phyloP scores from a whole-genome alignment of 257 asterid species.

The Przewalskia tangutica region DNA sequence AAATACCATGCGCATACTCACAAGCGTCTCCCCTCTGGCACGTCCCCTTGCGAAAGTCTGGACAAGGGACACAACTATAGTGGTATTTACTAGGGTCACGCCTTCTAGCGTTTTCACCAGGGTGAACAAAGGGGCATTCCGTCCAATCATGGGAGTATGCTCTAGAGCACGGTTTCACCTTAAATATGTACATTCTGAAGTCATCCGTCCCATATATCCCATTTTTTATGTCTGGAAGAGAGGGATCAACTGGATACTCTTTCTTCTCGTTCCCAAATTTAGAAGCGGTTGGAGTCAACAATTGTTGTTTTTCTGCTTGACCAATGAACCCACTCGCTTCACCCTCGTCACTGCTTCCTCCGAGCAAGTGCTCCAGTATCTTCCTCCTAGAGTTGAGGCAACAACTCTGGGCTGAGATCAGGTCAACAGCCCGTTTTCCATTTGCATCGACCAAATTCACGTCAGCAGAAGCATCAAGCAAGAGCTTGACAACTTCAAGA shows the following conservation, averaged over 20 bases:
- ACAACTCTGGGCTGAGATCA: constrained; percentile 5
- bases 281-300: not conserved
- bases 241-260: constrained; percentile 36
- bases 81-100: constrained; percentile 38
- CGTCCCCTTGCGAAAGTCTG: constrained; percentile 27
- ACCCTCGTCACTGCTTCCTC: not conserved
- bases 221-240: constrained; percentile 37
- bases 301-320: constrained; percentile 6
- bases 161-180: constrained; percentile 37
- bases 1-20: constrained; percentile 40
- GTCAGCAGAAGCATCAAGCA: constrained; percentile 37
- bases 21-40: constrained; percentile 31
- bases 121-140: constrained; percentile 38
- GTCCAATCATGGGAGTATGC: constrained; percentile 43
- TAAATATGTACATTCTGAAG: constrained; percentile 32
- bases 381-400: constrained; percentile 16
- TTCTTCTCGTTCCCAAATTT: constrained; percentile 24
- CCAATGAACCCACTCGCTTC: constrained; percentile 1
- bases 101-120: constrained; percentile 37
- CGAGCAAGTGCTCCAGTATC: constrained; percentile 14
- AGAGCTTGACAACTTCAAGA: constrained; percentile 19
- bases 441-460: constrained; percentile 18
- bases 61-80: constrained; percentile 40
- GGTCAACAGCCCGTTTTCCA: constrained; percentile 27
- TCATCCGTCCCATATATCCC: constrained; percentile 35